Evolutionary conservation across 2,329 filamentous ascomycete genomes (phyloP), one percentile per base, ranked within the genome.

Genomic region (Lachnellula subtilissima): DNA sequence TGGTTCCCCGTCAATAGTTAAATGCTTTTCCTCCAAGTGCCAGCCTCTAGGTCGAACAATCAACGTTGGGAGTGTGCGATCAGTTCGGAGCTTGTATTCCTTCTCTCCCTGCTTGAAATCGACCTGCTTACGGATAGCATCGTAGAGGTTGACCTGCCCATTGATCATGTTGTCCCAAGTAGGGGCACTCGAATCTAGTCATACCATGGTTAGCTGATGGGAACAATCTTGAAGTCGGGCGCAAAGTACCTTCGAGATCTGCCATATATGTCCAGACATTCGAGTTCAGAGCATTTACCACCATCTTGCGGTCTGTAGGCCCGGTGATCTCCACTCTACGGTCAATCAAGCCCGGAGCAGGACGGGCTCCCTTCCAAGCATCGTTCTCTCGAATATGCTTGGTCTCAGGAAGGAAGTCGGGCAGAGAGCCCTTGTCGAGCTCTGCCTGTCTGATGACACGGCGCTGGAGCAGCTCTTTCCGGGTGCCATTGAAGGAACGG

Each of bases 81-180:
- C 93, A 58, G 88, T 96, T 62, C 93, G 89, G 60, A 99, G 87
- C 80, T 96, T 97, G 80, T 99, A 99, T 71, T 96, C 91, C 78
- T 97, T 99, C 68, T 85, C 79, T 61, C 92, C 92, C 70, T 92
- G 88, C 80, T 94, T 95, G 82, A 97, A 97, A 78, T 97, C 93
- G 67, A 97, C 85, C 76, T 97, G 89, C 66, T 85, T 87, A 69
- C 94, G 89, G 71, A 96, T 91, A 65, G 92, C 94, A 69, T 97
- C 94, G 78, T 97, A 95, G 56, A 99, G 83, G 79, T 97, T 99
- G 65, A 97, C 86, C 76, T 99, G 94, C 61, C 94, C 94, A 66
- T 94, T 96, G 78, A 97, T 87, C 92, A 97, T 97, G 79, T 97
- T 97, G 65, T 96, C 91, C 94, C 94, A 99, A 45, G 94, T 97